Conservation (phyloP, 2,329 filamentous ascomycete genomes). For the Claviceps pazoutovae region DNA sequence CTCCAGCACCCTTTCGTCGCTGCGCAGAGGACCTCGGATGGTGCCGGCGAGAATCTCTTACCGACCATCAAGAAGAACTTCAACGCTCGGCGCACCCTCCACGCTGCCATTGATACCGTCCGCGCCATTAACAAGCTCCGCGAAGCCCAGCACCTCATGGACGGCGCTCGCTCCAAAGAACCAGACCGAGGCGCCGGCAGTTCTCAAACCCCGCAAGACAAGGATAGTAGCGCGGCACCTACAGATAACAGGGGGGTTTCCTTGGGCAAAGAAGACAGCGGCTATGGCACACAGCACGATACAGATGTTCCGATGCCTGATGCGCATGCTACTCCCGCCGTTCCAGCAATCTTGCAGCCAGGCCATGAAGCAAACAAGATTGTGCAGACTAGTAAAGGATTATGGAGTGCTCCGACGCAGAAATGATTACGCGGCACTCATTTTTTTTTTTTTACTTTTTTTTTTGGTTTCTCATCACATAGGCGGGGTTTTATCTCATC, state of each 20-base stretch:
- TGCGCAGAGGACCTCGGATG: conserved; percentile 33
- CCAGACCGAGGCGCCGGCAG: conserved; percentile 24
- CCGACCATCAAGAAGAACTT: conserved; percentile 63
- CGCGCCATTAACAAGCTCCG: conserved; percentile 58
- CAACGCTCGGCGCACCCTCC: conserved; percentile 53
- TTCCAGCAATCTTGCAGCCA: conserved; percentile 40
- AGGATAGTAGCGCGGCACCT: conserved; percentile 7
- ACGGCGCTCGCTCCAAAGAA: conserved; percentile 40
- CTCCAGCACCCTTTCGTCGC: conserved; percentile 53
- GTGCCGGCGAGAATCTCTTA: conserved; percentile 45
- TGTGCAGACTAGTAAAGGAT: conserved; percentile 48
- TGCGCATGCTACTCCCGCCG: conserved; percentile 14
- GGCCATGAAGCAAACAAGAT: conserved; percentile 42
- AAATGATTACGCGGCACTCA: conserved; percentile 9
- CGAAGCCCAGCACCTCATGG: conserved; percentile 44
- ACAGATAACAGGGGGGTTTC: conserved; percentile 34
- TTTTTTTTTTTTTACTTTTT: not conserved
- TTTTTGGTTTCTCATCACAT: not conserved
- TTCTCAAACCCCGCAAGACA: conserved; percentile 5
- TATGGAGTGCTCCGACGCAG: conserved; percentile 35
- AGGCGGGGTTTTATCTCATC: no score
- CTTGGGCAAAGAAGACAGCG: conserved; percentile 30
- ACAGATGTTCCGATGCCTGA: conserved; percentile 33
- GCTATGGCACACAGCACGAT: conserved; percentile 30
- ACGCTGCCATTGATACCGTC: conserved; percentile 58